Evolutionary conservation across 2,329 filamentous ascomycete genomes (phyloP).

Genomic region (Alternaria infectoria): DNA sequence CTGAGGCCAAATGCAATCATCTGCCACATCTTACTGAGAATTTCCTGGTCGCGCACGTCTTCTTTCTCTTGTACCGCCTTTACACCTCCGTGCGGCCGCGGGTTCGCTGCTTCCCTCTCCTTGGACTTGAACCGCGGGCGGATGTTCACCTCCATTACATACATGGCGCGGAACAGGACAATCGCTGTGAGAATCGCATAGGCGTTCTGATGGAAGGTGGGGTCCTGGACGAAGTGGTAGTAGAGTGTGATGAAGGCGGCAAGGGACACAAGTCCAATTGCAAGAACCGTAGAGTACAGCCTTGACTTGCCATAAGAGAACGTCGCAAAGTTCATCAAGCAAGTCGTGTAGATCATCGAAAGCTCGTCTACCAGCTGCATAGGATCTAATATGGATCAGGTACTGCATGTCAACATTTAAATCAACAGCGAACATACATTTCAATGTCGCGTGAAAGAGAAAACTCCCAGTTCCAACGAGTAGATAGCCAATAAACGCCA

Average conservation of each 20-base stretch:
- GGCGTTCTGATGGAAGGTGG: slow-evolving; percentile 80
- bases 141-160: slow-evolving; percentile 73
- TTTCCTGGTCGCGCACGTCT: slow-evolving; percentile 63
- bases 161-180: slow-evolving; percentile 76
- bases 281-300: slow-evolving; percentile 61
- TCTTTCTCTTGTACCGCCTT: slow-evolving; percentile 52
- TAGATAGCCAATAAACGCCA: slow-evolving; percentile 68
- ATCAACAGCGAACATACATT: slow-evolving; percentile 55
- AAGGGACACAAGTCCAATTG: slow-evolving; percentile 59
- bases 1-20: slow-evolving; percentile 73
- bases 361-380: slow-evolving; percentile 75
- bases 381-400: slow-evolving; percentile 66
- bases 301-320: slow-evolving; percentile 71
- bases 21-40: slow-evolving; percentile 74
- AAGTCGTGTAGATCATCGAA: slow-evolving; percentile 75
- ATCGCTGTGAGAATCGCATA: slow-evolving; percentile 75
- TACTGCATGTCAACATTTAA: slow-evolving; percentile 50
- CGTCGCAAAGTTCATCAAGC: slow-evolving; percentile 72
- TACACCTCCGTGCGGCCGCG: slow-evolving; percentile 34
- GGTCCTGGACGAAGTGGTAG: slow-evolving; percentile 83
- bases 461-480: slow-evolving; percentile 68
- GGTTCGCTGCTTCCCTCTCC: slow-evolving; percentile 47
- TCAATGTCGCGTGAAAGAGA: slow-evolving; percentile 68
- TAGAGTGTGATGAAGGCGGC: slow-evolving; percentile 74
- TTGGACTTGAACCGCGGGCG: slow-evolving; percentile 60